Evolutionary conservation across 768 basidiomycete genomes (phyloP).

Genomic region (Auriscalpium microsporum): DNA sequence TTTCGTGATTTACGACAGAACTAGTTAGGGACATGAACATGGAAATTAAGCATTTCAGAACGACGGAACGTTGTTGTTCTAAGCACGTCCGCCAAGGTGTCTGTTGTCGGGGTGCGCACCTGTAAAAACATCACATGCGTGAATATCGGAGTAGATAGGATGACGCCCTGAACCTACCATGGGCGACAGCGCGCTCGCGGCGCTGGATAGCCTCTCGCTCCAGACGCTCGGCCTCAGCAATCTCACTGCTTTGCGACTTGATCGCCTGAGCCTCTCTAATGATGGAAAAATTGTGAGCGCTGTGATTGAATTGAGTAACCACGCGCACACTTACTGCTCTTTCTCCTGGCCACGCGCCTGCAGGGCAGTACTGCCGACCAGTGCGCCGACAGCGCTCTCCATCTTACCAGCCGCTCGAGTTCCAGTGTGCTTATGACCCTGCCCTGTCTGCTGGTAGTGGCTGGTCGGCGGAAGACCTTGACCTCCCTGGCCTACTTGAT

Average conservation of each 20-base stretch:
- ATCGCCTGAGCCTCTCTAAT: slow-evolving; percentile 33
- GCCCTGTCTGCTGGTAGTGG: slow-evolving; percentile 3
- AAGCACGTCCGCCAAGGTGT: slow-evolving; percentile 22
- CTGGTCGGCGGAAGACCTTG: slow-evolving; percentile 10
- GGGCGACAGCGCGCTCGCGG: slow-evolving; percentile 44
- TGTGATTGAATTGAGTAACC: background rate
- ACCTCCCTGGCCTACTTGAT: background rate
- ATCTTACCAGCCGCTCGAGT: slow-evolving; percentile 37
- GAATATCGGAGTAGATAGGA: background rate
- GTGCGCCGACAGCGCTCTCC: slow-evolving; percentile 36
- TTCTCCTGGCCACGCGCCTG: slow-evolving; percentile 44
- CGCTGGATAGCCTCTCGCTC: slow-evolving; percentile 41
- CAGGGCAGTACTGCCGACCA: slow-evolving; percentile 38
- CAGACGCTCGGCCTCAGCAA: slow-evolving; percentile 45
- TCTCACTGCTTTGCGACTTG: slow-evolving; percentile 38
- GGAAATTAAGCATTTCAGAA: too few species aligned
- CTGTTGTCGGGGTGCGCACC: slow-evolving; percentile 27
- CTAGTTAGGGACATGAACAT: too few species aligned
- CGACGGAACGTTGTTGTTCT: too few species aligned
- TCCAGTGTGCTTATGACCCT: background rate
- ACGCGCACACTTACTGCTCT: slow-evolving; percentile 29
- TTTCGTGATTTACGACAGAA: too few species aligned
- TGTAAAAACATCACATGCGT: slow-evolving; percentile 1
- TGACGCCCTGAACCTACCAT: slow-evolving; percentile 27
- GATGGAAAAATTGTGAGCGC: background rate